Evolutionary conservation across 23 red algal species (phyloP).

Genomic region (Porphyridium purpureum): DNA sequence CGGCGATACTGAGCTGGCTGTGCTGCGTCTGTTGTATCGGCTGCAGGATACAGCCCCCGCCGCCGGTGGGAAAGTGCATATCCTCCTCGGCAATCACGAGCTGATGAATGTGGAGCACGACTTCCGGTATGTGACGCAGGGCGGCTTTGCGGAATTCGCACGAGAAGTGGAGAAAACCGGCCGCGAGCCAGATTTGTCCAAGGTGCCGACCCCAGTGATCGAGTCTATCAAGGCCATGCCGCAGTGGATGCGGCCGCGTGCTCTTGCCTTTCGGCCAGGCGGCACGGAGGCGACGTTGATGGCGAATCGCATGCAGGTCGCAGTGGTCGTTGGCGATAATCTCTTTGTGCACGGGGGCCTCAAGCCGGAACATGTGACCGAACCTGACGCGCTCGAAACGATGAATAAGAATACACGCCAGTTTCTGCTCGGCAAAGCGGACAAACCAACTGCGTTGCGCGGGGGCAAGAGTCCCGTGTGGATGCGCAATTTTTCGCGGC

Average conservation of each 20-base stretch:
- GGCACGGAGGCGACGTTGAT: constrained; percentile 29
- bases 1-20: constrained; percentile 2
- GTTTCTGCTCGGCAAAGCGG: constrained; percentile 43
- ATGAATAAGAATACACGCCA: constrained; percentile 21
- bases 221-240: constrained; percentile 22
- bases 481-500: constrained; percentile 72
- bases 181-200: neutral
- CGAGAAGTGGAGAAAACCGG: neutral
- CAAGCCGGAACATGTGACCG: constrained; percentile 40
- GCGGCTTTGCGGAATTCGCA: constrained; percentile 58
- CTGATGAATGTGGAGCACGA: constrained; percentile 88
- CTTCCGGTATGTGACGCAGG: constrained; percentile 85
- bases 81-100: constrained; percentile 8
- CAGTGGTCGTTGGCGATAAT: constrained; percentile 67
- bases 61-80: neutral
- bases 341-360: constrained; percentile 97
- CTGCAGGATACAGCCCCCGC: constrained; percentile 3
- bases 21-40: neutral
- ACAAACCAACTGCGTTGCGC: constrained; percentile 42
- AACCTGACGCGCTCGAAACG: constrained; percentile 7
- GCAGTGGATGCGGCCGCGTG: constrained; percentile 17
- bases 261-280: constrained; percentile 25
- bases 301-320: constrained; percentile 33
- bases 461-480: constrained; percentile 77
- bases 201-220: constrained; percentile 1